Evolutionary conservation across 192 early-diverging fungal species (phyloP).

Genomic region (Backusella sp.): DNA sequence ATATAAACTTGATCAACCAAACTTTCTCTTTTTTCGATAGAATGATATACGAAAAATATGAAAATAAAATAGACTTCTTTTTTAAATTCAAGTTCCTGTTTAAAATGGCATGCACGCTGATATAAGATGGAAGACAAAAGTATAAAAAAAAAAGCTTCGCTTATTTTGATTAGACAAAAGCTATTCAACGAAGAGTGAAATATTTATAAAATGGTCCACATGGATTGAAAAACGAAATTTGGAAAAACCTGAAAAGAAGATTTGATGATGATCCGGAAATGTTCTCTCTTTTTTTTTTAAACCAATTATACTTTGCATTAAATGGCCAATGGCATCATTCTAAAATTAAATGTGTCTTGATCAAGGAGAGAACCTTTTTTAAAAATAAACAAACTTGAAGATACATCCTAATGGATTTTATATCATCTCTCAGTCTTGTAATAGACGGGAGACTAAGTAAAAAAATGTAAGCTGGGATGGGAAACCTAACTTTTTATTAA

Average conservation of each 20-base stretch:
- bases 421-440: neutral
- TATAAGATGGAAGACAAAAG: neutral
- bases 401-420: neutral
- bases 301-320: neutral
- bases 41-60: neutral
- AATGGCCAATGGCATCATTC: neutral
- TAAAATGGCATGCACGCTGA: neutral
- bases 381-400: neutral
- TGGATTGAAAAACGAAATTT: neutral
- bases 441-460: no score
- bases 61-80: neutral
- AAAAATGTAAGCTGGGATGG: no score
- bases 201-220: neutral
- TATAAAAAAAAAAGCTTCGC: neutral
- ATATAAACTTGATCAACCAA: neutral
- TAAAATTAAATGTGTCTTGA: neutral
- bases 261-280: neutral
- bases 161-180: neutral
- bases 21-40: neutral
- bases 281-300: no score
- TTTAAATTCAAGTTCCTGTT: neutral
- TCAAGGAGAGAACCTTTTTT: neutral
- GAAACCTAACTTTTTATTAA: neutral
- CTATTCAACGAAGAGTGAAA: neutral
- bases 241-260: neutral